Percentiles rank a stretch among this genome's conserved stretches.
Evolutionary conservation across 139 green algal genomes (phyloP).

Genomic region (Klebsormidium nitens): DNA sequence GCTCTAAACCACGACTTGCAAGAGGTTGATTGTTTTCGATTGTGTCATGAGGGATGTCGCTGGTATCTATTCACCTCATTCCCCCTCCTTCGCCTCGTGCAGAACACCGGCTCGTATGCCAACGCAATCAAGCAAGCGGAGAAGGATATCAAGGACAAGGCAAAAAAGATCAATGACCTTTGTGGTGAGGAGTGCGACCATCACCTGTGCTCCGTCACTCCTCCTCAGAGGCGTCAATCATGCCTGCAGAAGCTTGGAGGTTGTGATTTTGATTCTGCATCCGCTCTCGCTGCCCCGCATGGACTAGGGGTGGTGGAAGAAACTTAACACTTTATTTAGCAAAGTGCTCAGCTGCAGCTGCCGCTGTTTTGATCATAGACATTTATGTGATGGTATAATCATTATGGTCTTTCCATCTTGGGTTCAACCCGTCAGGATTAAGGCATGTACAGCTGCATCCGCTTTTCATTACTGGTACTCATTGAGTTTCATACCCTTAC

Average conservation of each 20-base stretch:
- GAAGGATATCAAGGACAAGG: conserved; percentile 70
- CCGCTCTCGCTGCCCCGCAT: too few species aligned
- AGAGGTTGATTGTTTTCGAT: conserved; percentile 1
- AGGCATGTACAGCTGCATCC: too few species aligned
- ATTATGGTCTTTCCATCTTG: not conserved
- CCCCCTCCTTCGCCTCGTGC: not conserved
- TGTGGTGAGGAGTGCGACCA: conserved; percentile 58
- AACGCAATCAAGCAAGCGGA: conserved; percentile 70
- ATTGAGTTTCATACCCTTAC: not conserved
- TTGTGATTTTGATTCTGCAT: too few species aligned
- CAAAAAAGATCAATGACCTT: conserved; percentile 79
- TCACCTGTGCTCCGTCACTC: too few species aligned
- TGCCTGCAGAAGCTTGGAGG: too few species aligned
- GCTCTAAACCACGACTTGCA: not conserved
- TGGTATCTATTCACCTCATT: not conserved
- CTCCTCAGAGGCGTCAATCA: too few species aligned
- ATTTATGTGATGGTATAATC: not conserved
- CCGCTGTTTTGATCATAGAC: not conserved
- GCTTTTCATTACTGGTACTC: too few species aligned
- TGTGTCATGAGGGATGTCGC: conserved; percentile 10
- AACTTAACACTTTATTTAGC: too few species aligned
- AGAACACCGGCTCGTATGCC: conserved; percentile 67
- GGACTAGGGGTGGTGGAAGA: too few species aligned
- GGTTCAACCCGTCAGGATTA: too few species aligned
- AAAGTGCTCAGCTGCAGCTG: too few species aligned